Evolutionary conservation across 352 stramenopile genomes (phyloP), one percentile per base, ranked within the genome.

Genomic region (Saprolegnia diclina): DNA sequence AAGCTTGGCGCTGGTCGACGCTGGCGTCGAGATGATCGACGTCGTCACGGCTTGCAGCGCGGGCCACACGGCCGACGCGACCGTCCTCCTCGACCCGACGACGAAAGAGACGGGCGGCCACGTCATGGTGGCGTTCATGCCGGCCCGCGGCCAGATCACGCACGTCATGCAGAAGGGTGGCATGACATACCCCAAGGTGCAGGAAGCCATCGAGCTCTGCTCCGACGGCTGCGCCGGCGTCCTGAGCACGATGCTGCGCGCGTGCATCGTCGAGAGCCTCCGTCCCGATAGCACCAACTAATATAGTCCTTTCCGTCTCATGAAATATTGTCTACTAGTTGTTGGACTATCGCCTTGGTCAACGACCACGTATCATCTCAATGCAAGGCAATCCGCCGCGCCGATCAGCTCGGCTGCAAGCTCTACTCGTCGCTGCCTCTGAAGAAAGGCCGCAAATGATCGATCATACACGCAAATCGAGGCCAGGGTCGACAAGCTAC

Each of bases 11-110:
- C 77, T 97, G 5, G 84, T 87, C 9, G 87, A 97, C 56, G 89
- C 88, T 7, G 88, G 87, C 0, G 86, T 97, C n/a, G 90, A 97
- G 75, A 94, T 97, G 79, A 94, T 90, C 61, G 90, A 97, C 73
- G 77, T 97, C 29, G 89, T 97, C 37, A 89, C 89, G 26, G 81
- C 87, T 6, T 78, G 87, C 13, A 87, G 72, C 63, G 90, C 84
- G 29, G 84, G 65, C 7, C 52, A 59, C 52, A 40, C 21, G 22
- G 55, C 22, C 35, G 16, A 71, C 4, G 52, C 10, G 9, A 46
- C 42, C 26, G 67, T 71, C 65, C 22, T 71, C 6, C 56, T 71
- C 18, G 65, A 71, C 45, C 65, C 65, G 5, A 71, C 65, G 18
- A 38, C 56, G 26, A 26, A 45, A 14, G 65, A 71, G 56, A 21